Percentiles rank a stretch among this genome's conserved stretches.
These are phyloP conservation scores for Coemansia reversa DNA, from an alignment of 192 early-diverging fungal genomes.

Conservation along the genomic window DNA sequence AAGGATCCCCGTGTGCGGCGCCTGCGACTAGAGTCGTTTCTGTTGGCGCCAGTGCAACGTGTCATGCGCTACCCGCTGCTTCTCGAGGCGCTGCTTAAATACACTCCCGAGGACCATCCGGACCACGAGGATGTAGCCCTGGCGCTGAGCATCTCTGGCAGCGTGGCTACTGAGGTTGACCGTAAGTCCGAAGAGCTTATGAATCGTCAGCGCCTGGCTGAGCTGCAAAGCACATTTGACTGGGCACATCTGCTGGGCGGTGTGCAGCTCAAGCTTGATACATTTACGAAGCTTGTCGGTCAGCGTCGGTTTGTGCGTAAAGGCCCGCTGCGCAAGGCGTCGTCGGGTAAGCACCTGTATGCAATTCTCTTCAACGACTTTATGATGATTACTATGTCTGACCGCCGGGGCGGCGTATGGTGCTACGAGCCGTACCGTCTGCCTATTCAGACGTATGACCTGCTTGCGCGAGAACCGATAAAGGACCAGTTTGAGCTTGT, in stretches of 20 bases:
- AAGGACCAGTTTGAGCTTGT: slow-evolving; percentile 55
- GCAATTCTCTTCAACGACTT: slow-evolving; percentile 56
- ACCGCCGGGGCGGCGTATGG: slow-evolving; percentile 47
- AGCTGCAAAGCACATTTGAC: slow-evolving; percentile 53
- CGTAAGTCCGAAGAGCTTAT: slow-evolving; percentile 53
- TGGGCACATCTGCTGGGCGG: slow-evolving; percentile 51
- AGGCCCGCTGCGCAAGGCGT: slow-evolving; percentile 51
- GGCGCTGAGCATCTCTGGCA: slow-evolving; percentile 47
- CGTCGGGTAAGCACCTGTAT: slow-evolving; percentile 51
- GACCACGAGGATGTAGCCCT: slow-evolving; percentile 51
- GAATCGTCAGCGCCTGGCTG: slow-evolving; percentile 46
- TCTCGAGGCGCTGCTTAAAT: slow-evolving; percentile 51
- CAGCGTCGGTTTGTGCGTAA: slow-evolving; percentile 55
- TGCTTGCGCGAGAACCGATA: slow-evolving; percentile 46
- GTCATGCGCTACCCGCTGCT: slow-evolving; percentile 54
- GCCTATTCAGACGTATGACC: slow-evolving; percentile 52
- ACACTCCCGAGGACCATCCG: slow-evolving; percentile 46
- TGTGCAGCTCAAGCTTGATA: slow-evolving; percentile 50
- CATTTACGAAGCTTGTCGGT: slow-evolving; percentile 51
- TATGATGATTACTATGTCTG: slow-evolving; percentile 55
- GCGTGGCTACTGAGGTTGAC: slow-evolving; percentile 51
- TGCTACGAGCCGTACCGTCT: slow-evolving; percentile 51
- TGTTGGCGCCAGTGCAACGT: slow-evolving; percentile 51
- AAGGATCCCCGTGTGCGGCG: slow-evolving; percentile 45
- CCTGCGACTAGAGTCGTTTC: slow-evolving; percentile 48